Evolutionary conservation across 257 asterid species (phyloP).

Genomic region (Linaria vulgaris): DNA sequence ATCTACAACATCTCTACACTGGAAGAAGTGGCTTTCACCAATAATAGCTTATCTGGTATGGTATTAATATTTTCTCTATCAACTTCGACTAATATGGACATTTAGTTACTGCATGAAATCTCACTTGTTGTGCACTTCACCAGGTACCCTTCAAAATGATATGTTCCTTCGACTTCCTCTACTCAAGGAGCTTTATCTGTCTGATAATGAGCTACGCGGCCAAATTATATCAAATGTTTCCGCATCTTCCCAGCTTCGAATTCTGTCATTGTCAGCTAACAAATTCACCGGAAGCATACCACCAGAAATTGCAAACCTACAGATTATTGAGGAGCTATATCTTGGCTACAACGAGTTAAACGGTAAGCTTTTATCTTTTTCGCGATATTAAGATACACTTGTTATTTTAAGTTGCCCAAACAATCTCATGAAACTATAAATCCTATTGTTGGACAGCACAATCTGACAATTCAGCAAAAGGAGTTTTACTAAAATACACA

Average conservation of each 20-base stretch:
- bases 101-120: no score
- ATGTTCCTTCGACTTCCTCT: slow-evolving; percentile 21
- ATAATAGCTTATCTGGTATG: slow-evolving; percentile 25
- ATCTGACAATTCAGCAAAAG: no score
- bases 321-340: not conserved
- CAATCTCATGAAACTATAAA: no score
- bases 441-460: no score
- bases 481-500: no score
- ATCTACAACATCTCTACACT: slow-evolving; percentile 27
- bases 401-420: no score
- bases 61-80: no score
- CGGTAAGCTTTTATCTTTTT: no score
- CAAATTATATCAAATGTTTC: slow-evolving; percentile 20
- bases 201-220: slow-evolving; percentile 28
- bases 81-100: no score
- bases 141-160: slow-evolving; percentile 16
- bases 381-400: no score
- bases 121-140: no score
- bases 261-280: slow-evolving; percentile 22
- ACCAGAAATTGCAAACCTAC: slow-evolving; percentile 4
- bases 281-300: slow-evolving; percentile 27
- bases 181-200: slow-evolving; percentile 20
- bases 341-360: not conserved
- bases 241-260: slow-evolving; percentile 7
- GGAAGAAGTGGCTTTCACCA: not conserved